phyloP scores from a whole-genome alignment of 2,329 filamentous ascomycete species.

The Ophiostoma sp. region DNA sequence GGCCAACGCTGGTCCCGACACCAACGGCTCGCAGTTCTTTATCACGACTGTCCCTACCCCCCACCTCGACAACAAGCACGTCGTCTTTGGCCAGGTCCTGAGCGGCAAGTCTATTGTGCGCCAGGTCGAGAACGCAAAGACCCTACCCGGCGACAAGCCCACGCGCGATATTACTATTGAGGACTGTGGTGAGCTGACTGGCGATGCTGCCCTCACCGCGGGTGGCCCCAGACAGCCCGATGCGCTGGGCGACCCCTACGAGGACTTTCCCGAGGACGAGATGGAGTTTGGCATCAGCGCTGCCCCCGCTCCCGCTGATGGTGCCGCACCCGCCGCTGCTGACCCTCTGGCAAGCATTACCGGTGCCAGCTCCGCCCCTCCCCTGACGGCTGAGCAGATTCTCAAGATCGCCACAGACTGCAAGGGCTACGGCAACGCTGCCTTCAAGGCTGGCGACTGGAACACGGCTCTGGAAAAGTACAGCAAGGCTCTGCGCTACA shows the following conservation, averaged over 20 bases:
- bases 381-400: constrained; percentile 60
- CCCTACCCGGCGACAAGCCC: constrained; percentile 72
- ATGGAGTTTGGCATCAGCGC: constrained; percentile 38
- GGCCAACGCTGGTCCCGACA: constrained; percentile 92
- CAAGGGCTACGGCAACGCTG: constrained; percentile 88
- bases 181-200: constrained; percentile 81
- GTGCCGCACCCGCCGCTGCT: not conserved
- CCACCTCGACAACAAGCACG: constrained; percentile 89
- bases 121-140: constrained; percentile 79
- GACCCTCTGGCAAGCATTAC: constrained; percentile 24
- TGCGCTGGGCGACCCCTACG: constrained; percentile 80
- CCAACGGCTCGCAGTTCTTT: constrained; percentile 98
- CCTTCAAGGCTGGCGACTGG: constrained; percentile 76
- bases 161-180: constrained; percentile 63
- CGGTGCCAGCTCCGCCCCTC: constrained; percentile 35
- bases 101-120: constrained; percentile 87
- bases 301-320: not conserved
- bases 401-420: constrained; percentile 76
- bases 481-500: constrained; percentile 83
- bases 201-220: constrained; percentile 58
- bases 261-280: constrained; percentile 92
- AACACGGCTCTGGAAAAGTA: constrained; percentile 79
- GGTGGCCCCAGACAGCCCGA: constrained; percentile 64
- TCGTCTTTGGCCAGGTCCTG: constrained; percentile 92
- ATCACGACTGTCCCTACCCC: constrained; percentile 92